Evolutionary conservation across 768 basidiomycete species (phyloP).

Genomic region (Boletus sp.): DNA sequence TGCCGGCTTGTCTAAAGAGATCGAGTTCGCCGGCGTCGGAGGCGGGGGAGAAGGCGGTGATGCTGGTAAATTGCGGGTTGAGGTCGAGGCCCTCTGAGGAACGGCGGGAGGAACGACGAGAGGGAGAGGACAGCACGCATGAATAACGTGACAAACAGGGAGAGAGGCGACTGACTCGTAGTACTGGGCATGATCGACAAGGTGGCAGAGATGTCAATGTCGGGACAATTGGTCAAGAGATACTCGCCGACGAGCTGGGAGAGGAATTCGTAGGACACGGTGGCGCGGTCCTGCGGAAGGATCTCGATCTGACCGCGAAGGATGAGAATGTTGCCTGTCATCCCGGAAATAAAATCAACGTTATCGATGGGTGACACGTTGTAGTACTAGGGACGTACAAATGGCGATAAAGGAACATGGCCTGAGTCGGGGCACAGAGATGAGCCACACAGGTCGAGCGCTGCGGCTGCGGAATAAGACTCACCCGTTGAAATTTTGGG

Average conservation of each 20-base stretch:
- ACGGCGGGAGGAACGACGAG: not conserved
- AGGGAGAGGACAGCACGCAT: not conserved
- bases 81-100: slow-evolving; percentile 80
- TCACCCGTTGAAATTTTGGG: slow-evolving; percentile 83
- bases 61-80: slow-evolving; percentile 76
- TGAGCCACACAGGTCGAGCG: not conserved
- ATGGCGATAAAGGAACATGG: slow-evolving; percentile 92
- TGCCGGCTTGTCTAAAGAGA: slow-evolving; percentile 80
- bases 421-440: slow-evolving; percentile 43
- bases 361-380: not conserved
- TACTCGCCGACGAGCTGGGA: slow-evolving; percentile 83
- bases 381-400: slow-evolving; percentile 43
- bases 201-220: slow-evolving; percentile 34
- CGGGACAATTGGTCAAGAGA: slow-evolving; percentile 56
- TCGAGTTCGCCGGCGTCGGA: slow-evolving; percentile 74
- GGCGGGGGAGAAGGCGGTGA: slow-evolving; percentile 64
- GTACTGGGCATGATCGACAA: slow-evolving; percentile 52
- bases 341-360: not conserved
- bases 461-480: slow-evolving; percentile 23
- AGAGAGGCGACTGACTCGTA: slow-evolving; percentile 54
- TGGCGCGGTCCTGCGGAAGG: slow-evolving; percentile 58
- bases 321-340: slow-evolving; percentile 80
- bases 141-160: not conserved
- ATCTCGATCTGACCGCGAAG: slow-evolving; percentile 81
- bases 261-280: slow-evolving; percentile 83